phyloP scores from a whole-genome alignment of 2,329 filamentous ascomycete genomes.

The Trichoderma sp. region DNA sequence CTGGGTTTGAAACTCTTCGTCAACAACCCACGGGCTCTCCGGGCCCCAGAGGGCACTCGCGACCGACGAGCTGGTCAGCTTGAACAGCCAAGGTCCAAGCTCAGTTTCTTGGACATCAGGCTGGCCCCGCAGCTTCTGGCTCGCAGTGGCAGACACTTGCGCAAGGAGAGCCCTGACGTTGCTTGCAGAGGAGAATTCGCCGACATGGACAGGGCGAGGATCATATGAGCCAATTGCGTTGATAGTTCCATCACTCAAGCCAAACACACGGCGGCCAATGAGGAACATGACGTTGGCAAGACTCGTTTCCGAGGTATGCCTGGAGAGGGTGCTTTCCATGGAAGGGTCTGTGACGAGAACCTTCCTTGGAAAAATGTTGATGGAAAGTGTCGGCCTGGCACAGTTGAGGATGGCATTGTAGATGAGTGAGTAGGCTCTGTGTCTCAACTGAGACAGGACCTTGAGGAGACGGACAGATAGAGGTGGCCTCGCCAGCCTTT shows the following conservation, averaged over 20 bases:
- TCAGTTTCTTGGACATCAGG: slow-evolving; percentile 30
- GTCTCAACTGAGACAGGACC: slow-evolving; percentile 9
- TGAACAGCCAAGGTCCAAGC: slow-evolving; percentile 38
- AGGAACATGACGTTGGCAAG: slow-evolving; percentile 39
- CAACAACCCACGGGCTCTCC: slow-evolving; percentile 39
- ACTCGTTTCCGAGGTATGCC: slow-evolving; percentile 38
- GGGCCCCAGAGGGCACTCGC: slow-evolving; percentile 40
- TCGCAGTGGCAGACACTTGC: slow-evolving; percentile 32
- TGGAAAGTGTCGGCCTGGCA: slow-evolving; percentile 32
- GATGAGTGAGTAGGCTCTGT: slow-evolving; percentile 14
- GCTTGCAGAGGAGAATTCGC: slow-evolving; percentile 35
- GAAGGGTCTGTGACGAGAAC: slow-evolving; percentile 37
- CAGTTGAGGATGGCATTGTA: slow-evolving; percentile 18
- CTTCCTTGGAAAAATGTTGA: slow-evolving; percentile 37
- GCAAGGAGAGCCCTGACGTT: slow-evolving; percentile 34
- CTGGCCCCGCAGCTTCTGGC: slow-evolving; percentile 33
- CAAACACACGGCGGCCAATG: slow-evolving; percentile 37
- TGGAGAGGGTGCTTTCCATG: slow-evolving; percentile 36
- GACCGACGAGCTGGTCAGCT: slow-evolving; percentile 38
- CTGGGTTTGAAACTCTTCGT: slow-evolving; percentile 37
- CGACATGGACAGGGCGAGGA: slow-evolving; percentile 36
- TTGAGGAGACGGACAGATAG: slow-evolving; percentile 4
- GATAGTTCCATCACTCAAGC: slow-evolving; percentile 34
- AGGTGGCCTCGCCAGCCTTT: not conserved
- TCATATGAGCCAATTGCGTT: slow-evolving; percentile 35